Conservation (phyloP, 495 filamentous ascomycete genomes). For the Trichoderma reesei region DNA sequence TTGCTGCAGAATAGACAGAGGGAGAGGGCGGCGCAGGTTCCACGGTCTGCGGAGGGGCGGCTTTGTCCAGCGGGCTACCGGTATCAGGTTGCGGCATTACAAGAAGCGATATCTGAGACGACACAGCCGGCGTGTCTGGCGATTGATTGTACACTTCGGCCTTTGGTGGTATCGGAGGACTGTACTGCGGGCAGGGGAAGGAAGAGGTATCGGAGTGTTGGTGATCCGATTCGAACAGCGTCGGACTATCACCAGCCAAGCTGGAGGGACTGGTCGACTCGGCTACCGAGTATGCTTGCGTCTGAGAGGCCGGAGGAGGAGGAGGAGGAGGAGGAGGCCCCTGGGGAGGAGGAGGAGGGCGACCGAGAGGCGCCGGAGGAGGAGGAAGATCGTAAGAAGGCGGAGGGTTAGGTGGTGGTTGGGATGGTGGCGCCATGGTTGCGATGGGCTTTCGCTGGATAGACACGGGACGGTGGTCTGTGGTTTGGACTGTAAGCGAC, state of each 20-base stretch:
- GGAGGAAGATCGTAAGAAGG: background rate
- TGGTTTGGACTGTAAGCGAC: slow-evolving; percentile 1
- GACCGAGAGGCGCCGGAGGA: background rate
- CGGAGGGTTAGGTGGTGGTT: background rate
- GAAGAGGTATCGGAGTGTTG: background rate
- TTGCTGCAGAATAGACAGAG: background rate
- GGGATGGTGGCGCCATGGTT: background rate
- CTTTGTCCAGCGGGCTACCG: background rate
- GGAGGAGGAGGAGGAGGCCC: background rate
- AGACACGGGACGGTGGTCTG: background rate
- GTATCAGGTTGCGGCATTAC: background rate
- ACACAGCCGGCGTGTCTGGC: background rate
- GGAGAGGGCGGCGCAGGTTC: background rate
- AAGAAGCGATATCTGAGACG: slow-evolving; percentile 1
- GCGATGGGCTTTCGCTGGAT: slow-evolving; percentile 1
- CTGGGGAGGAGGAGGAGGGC: background rate
- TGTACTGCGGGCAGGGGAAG: background rate
- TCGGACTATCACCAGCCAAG: background rate
- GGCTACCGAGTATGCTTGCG: background rate
- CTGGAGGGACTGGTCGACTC: background rate
- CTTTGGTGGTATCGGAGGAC: background rate
- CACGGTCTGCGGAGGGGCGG: background rate
- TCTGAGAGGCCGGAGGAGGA: background rate
- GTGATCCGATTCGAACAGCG: background rate
- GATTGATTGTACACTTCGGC: background rate